These are phyloP conservation scores for Clarireedia paspali DNA, from an alignment of 2,329 filamentous ascomycete genomes.

Conservation along the genomic window DNA sequence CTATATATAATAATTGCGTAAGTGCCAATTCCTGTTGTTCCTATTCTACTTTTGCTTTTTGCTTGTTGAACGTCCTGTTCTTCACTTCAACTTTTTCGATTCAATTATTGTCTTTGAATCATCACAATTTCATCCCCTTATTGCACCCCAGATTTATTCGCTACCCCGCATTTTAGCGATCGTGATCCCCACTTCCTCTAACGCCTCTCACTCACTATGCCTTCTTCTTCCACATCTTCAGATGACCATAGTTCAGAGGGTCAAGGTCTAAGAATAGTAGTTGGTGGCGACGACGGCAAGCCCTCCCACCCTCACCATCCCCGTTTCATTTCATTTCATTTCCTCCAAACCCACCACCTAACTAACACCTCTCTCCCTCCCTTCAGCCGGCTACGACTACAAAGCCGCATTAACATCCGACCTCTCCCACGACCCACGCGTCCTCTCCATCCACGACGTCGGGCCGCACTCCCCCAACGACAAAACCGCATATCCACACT, in stretches of 20 bases:
- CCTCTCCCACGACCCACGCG: slow-evolving; percentile 58
- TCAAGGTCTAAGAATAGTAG: background rate
- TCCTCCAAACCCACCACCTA: background rate
- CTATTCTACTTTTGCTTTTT: too few relatives aligned
- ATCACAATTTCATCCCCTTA: too few relatives aligned
- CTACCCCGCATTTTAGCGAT: slow-evolving; percentile 12
- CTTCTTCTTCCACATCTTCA: too few relatives aligned
- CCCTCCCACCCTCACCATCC: background rate
- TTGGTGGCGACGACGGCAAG: background rate
- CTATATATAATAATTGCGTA: background rate
- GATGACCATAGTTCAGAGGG: background rate
- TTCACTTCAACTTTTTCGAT: too few relatives aligned
- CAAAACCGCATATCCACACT: slow-evolving; percentile 76
- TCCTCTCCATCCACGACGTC: slow-evolving; percentile 64
- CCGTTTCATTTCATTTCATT: background rate
- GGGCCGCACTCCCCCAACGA: slow-evolving; percentile 57
- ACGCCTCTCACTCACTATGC: background rate
- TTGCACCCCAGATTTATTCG: background rate
- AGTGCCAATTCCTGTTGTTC: too few relatives aligned
- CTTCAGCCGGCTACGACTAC: slow-evolving; percentile 55
- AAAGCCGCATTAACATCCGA: slow-evolving; percentile 71
- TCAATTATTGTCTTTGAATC: too few relatives aligned
- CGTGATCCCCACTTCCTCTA: background rate
- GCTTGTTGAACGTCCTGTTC: too few relatives aligned
- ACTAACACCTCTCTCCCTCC: background rate